Evolutionary conservation across 2,329 filamentous ascomycete genomes (phyloP).

Genomic region (Aspergillus niger): DNA sequence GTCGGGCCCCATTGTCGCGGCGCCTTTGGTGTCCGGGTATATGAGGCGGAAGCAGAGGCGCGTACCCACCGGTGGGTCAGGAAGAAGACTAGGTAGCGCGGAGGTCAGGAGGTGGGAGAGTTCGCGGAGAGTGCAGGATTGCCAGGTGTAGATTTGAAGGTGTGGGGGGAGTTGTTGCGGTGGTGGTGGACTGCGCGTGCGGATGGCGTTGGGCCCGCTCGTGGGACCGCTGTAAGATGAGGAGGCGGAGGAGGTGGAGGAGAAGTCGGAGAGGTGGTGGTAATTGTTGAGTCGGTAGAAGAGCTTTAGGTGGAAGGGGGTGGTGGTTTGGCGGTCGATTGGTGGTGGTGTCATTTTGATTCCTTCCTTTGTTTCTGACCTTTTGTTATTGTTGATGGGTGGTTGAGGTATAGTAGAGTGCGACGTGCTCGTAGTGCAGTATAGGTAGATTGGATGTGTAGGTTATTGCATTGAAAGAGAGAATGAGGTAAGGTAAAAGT

Average conservation of each 20-base stretch:
- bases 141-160: constrained; percentile 84
- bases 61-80: constrained; percentile 74
- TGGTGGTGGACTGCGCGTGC: constrained; percentile 47
- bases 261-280: constrained; percentile 56
- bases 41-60: constrained; percentile 85
- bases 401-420: no score
- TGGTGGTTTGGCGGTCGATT: constrained; percentile 69
- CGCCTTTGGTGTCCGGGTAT: constrained; percentile 69
- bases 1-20: constrained; percentile 39
- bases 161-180: constrained; percentile 58
- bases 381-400: background rate
- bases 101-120: constrained; percentile 75
- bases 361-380: constrained; percentile 20
- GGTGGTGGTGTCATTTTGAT: constrained; percentile 36
- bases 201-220: constrained; percentile 46
- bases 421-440: no score
- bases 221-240: constrained; percentile 26
- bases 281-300: constrained; percentile 77
- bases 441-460: no score
- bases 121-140: constrained; percentile 76
- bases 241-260: constrained; percentile 30
- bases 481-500: background rate
- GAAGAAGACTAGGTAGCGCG: constrained; percentile 68
- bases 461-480: background rate
- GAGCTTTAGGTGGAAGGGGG: constrained; percentile 81